Percentiles rank a stretch among this genome's conserved stretches.
These are phyloP conservation scores for Malassezia globosa DNA, from an alignment of 1,284 basidiomycete genomes.

Conservation along the genomic window DNA sequence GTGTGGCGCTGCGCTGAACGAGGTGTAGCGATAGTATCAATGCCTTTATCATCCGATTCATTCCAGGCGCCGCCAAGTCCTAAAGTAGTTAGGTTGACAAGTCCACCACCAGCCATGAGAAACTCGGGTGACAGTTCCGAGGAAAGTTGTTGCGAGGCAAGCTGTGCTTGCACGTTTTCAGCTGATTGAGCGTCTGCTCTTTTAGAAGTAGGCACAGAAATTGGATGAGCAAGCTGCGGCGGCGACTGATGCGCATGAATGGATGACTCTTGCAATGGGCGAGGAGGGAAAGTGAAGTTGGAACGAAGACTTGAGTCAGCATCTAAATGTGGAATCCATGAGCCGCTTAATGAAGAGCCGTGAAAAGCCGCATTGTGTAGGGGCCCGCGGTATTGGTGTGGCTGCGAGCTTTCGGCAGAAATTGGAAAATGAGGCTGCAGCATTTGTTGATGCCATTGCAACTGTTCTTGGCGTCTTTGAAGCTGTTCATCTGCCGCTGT, in stretches of 20 bases:
- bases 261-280: not conserved
- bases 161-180: conserved; percentile 19
- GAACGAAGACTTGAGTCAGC: conserved; percentile 40
- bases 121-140: conserved; percentile 39
- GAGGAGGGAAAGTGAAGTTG: not conserved
- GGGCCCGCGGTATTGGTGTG: too few species aligned
- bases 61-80: conserved; percentile 23
- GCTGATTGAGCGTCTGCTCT: too few species aligned
- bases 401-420: too few species aligned
- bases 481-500: conserved; percentile 50
- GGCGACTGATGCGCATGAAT: too few species aligned
- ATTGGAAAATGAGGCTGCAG: conserved; percentile 1
- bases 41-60: not conserved
- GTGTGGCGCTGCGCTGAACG: conserved; percentile 23
- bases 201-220: not conserved
- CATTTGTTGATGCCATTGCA: conserved; percentile 44
- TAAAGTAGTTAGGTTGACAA: conserved; percentile 31
- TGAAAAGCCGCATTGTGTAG: too few species aligned
- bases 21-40: not conserved
- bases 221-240: not conserved
- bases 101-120: conserved; percentile 43
- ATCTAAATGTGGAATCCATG: not conserved
- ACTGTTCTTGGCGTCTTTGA: conserved; percentile 48
- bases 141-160: conserved; percentile 39
- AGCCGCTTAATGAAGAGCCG: not conserved